Evolutionary conservation across 352 stramenopile species (phyloP), one percentile per base, ranked within the genome.

Genomic region (Phytophthora agathidicida): DNA sequence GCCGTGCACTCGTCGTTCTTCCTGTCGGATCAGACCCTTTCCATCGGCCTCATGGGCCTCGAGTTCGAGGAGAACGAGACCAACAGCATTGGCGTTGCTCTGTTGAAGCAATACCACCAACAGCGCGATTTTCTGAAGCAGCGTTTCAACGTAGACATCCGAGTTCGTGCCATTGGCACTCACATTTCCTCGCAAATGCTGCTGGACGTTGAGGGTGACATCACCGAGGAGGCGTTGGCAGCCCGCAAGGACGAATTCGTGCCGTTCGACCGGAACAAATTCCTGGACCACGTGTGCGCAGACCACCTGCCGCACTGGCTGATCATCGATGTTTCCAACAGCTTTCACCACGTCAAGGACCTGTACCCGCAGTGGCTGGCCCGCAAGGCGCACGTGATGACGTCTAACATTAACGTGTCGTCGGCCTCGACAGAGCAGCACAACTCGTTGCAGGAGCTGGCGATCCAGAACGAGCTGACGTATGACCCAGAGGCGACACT

Each of bases 1-100:
- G 93, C 95, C 4, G 89, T 97, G 8, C 96, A 99, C 75, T 93
- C 94, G 30, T 91, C 92, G 3, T 99, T 99, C 73, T 96, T 97
- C 52, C 73, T 99, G 14, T 97, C 90, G 6, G 82, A 97, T 63
- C 91, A 96, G 43, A 96, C 84, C 7, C 90, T 98, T 44, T 94
- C 88, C 26, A 94, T 98, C 16, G 96, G 86, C 32, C 65, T 99
- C 28, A 72, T 98, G 32, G 94, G 94, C 5, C 75, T 91, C 1
- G 86, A 95, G 42, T 78, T 90, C 38, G 54, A 71, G 2, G 72
- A 83, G 3, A 50, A 70, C 22, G 54, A 73, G 33, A 63, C 36
- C 2, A 72, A 77, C 9, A 73, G 72, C 44, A 80, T 98, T 17
- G 96, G 94, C 38, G 73, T 80, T 19, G 90, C 88, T 23, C 66